phyloP scores from a whole-genome alignment of 1,284 basidiomycete species.

The Cryptococcus hybrid region DNA sequence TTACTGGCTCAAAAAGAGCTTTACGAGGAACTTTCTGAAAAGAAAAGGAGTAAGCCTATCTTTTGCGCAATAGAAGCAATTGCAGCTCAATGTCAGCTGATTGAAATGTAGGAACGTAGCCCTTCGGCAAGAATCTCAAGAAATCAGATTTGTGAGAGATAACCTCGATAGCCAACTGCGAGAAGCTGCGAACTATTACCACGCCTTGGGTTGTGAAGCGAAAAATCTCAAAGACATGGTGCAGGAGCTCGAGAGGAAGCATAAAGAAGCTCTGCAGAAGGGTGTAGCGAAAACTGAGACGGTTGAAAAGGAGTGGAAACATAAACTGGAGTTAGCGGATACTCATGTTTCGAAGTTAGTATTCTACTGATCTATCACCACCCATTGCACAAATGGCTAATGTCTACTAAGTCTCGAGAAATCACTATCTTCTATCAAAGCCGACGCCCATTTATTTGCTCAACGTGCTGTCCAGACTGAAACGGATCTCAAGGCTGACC shows the following conservation, averaged over 20 bases:
- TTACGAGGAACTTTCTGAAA: background rate
- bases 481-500: background rate
- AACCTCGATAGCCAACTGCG: background rate
- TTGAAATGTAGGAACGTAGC: too few relatives aligned
- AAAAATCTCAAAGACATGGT: background rate
- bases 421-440: background rate
- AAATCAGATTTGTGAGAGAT: background rate
- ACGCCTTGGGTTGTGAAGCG: slow-evolving; percentile 3
- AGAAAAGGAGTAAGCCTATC: slow-evolving; percentile 6
- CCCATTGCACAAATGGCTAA: too few relatives aligned
- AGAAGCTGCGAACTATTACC: background rate
- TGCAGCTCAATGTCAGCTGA: too few relatives aligned
- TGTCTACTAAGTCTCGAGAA: background rate
- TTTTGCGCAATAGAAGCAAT: background rate
- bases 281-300: background rate
- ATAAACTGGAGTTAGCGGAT: background rate
- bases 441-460: background rate
- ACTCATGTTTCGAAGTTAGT: too few relatives aligned
- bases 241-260: background rate
- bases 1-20: background rate
- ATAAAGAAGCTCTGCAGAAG: background rate
- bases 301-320: background rate
- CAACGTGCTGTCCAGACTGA: background rate
- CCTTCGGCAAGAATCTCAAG: too few relatives aligned
- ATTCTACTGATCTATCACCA: too few relatives aligned